Evolutionary conservation across 192 early-diverging fungal genomes (phyloP).

Genomic region (Coemansia sp.): DNA sequence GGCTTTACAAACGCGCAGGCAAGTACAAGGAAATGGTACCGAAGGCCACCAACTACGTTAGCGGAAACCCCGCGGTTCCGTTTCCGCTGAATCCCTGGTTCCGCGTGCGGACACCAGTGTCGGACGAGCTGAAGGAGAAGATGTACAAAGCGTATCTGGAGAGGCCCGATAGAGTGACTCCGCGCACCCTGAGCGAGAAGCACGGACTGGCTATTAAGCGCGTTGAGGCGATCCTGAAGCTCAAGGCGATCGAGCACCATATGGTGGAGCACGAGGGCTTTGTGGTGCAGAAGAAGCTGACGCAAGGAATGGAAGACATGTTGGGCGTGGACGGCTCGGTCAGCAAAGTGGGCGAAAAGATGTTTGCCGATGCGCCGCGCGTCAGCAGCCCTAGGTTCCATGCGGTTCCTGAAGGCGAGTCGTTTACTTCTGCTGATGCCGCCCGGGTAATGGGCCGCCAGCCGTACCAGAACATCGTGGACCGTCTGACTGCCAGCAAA

Average conservation of each 20-base stretch:
- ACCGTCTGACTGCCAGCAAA: constrained; percentile 47
- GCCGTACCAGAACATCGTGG: constrained; percentile 53
- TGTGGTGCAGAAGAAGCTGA: constrained; percentile 66
- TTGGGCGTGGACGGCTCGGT: constrained; percentile 57
- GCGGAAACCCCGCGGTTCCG: constrained; percentile 50
- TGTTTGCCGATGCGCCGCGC: constrained; percentile 59
- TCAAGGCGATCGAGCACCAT: constrained; percentile 78
- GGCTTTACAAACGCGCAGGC: constrained; percentile 23
- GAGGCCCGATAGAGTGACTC: constrained; percentile 63
- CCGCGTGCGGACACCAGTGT: constrained; percentile 72
- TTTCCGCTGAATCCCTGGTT: constrained; percentile 92
- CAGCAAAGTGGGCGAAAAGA: constrained; percentile 53
- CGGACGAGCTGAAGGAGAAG: constrained; percentile 64
- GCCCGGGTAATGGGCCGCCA: constrained; percentile 75
- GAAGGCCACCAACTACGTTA: constrained; percentile 27
- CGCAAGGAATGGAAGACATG: constrained; percentile 81
- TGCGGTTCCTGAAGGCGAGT: constrained; percentile 75
- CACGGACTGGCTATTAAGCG: constrained; percentile 78
- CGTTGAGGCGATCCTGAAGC: constrained; percentile 84
- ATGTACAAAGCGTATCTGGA: constrained; percentile 70
- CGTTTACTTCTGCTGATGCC: constrained; percentile 76
- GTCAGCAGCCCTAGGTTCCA: constrained; percentile 76
- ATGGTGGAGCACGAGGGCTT: constrained; percentile 61
- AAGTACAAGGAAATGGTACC: constrained; percentile 29
- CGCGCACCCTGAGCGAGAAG: constrained; percentile 68